phyloP scores from a whole-genome alignment of 2,329 filamentous ascomycete species.

The Cladobotryum mycophilum region DNA sequence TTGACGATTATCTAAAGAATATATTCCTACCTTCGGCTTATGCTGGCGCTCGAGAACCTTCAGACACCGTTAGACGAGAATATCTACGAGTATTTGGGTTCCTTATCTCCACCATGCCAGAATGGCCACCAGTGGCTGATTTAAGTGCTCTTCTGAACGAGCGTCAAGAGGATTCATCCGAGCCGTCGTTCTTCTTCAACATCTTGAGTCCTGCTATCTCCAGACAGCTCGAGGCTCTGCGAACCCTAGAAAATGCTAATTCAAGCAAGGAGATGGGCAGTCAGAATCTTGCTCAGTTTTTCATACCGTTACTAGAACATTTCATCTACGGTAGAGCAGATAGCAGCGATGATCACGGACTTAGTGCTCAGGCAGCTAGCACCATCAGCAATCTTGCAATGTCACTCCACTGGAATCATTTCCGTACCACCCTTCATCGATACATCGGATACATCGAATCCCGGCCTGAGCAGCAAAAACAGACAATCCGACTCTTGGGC shows the following conservation, averaged over 20 bases:
- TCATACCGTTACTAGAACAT: conserved; percentile 87
- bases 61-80: conserved; percentile 79
- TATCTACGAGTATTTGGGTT: conserved; percentile 73
- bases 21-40: conserved; percentile 72
- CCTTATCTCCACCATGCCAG: conserved; percentile 63
- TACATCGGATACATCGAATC: conserved; percentile 77
- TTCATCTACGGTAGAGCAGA: conserved; percentile 82
- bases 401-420: conserved; percentile 85
- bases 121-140: conserved; percentile 67
- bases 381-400: conserved; percentile 69
- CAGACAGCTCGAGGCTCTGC: conserved; percentile 75
- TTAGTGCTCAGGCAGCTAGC: conserved; percentile 79
- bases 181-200: conserved; percentile 81
- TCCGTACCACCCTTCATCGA: conserved; percentile 73
- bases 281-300: conserved; percentile 75
- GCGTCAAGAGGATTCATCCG: conserved; percentile 56
- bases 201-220: conserved; percentile 85
- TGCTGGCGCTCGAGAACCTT: conserved; percentile 66
- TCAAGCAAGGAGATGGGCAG: conserved; percentile 59
- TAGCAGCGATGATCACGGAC: conserved; percentile 69
- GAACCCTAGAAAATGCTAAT: conserved; percentile 66
- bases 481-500: conserved; percentile 73
- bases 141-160: conserved; percentile 60
- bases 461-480: conserved; percentile 79
- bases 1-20: conserved; percentile 53